Percentiles rank a stretch among this genome's conserved stretches.
Conservation (phyloP, 2,329 filamentous ascomycete genomes). For the Arthrinium phaeospermum region DNA sequence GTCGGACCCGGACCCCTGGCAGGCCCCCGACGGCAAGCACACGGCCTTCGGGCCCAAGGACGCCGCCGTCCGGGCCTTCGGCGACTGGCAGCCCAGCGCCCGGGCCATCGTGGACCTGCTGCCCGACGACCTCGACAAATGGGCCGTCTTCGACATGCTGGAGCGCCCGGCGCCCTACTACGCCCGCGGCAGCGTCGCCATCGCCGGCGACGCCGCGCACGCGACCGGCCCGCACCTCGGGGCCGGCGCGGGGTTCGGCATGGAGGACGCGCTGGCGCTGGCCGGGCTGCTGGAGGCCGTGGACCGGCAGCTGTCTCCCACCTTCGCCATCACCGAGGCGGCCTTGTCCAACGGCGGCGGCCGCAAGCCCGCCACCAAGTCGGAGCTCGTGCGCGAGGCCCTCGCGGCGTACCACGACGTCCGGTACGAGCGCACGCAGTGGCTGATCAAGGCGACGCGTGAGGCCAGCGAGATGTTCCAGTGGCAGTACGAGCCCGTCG, state of each 20-base stretch:
- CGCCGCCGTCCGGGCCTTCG: slow-evolving; percentile 48
- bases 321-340: neutral
- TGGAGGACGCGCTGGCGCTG: slow-evolving; percentile 59
- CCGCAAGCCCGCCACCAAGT: slow-evolving; percentile 18
- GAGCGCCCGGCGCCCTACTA: slow-evolving; percentile 53
- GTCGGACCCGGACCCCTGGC: slow-evolving; percentile 46
- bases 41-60: slow-evolving; percentile 44
- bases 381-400: slow-evolving; percentile 31
- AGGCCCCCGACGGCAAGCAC: slow-evolving; percentile 31
- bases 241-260: slow-evolving; percentile 60
- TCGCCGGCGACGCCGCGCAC: slow-evolving; percentile 64
- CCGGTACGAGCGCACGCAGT: slow-evolving; percentile 38
- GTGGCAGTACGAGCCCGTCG: slow-evolving; percentile 31
- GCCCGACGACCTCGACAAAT: slow-evolving; percentile 55
- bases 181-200: slow-evolving; percentile 48
- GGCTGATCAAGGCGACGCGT: slow-evolving; percentile 38
- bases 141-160: slow-evolving; percentile 59
- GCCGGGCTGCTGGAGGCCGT: slow-evolving; percentile 39
- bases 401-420: slow-evolving; percentile 35
- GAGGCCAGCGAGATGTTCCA: slow-evolving; percentile 39
- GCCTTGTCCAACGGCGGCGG: slow-evolving; percentile 24
- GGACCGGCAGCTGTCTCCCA: neutral
- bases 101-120: slow-evolving; percentile 48
- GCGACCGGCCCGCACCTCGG: slow-evolving; percentile 61
- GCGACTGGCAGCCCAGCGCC: slow-evolving; percentile 47